Evolutionary conservation across 129 eudicot genomes (phyloP).

Genomic region (Rutidosis leptorrhynchoides): DNA sequence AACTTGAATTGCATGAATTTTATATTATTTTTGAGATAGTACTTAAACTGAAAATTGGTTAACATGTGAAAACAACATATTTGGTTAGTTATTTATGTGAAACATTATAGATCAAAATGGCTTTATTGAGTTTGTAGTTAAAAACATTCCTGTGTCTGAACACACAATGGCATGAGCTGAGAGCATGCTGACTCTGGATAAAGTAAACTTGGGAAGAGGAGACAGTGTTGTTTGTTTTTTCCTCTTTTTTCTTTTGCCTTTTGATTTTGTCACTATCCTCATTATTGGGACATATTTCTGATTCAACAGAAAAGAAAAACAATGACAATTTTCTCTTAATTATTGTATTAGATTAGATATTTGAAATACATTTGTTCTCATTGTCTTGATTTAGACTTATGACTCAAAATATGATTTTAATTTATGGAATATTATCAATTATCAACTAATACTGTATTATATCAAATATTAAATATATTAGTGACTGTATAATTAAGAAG

Average conservation of each 20-base stretch:
- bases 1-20: slow-evolving; percentile 11
- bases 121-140: slow-evolving; percentile 36
- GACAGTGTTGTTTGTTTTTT: slow-evolving; percentile 39
- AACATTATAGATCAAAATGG: slow-evolving; percentile 15
- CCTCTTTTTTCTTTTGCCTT: slow-evolving; percentile 42
- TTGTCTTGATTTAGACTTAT: slow-evolving; percentile 9
- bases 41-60: slow-evolving; percentile 22
- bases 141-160: slow-evolving; percentile 48
- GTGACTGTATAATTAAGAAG: background rate
- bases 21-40: background rate
- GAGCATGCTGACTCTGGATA: slow-evolving; percentile 45
- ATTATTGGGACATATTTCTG: slow-evolving; percentile 42
- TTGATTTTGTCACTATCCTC: slow-evolving; percentile 35
- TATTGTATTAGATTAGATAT: background rate
- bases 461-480: no score
- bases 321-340: slow-evolving; percentile 29
- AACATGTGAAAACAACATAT: slow-evolving; percentile 35
- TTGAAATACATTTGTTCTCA: background rate
- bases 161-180: slow-evolving; percentile 39
- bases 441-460: no score
- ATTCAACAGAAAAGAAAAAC: slow-evolving; percentile 33
- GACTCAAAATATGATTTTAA: background rate
- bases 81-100: slow-evolving; percentile 35
- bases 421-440: no score
- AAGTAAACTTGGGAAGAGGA: slow-evolving; percentile 42